A percentile compares a stretch with the other conserved stretches of the same genome.
phyloP scores from a whole-genome alignment of 2,329 filamentous ascomycete species.

The Aspergillus udagawae region DNA sequence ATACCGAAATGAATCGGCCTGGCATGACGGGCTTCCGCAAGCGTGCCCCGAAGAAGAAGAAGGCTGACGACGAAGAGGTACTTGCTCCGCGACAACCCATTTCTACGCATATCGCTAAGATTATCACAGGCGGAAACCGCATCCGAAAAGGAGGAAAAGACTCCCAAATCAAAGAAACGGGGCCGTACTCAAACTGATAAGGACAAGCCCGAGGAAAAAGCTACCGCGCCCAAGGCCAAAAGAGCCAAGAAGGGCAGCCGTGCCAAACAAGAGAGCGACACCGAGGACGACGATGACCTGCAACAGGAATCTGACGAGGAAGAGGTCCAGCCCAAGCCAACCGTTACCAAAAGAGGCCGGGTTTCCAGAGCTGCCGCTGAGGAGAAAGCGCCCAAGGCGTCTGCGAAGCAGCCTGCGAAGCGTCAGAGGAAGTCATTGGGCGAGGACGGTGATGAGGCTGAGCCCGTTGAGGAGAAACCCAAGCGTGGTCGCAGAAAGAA shows the following conservation, averaged over 20 bases:
- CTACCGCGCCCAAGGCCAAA: conserved; percentile 13
- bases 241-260: conserved; percentile 7
- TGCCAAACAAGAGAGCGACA: conserved; percentile 9
- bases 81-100: conserved; percentile 1
- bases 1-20: conserved; percentile 67
- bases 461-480: conserved; percentile 17
- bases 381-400: conserved; percentile 3
- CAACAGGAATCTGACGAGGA: conserved; percentile 6
- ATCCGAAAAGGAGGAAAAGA: conserved; percentile 11
- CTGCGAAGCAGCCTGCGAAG: conserved; percentile 8
- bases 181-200: conserved; percentile 11
- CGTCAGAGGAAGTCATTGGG: conserved; percentile 10
- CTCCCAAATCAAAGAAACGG: conserved; percentile 17
- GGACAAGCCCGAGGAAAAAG: conserved; percentile 7
- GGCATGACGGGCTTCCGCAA: conserved; percentile 62
- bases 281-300: background rate
- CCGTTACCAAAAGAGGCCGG: conserved; percentile 19
- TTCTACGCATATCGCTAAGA: conserved; percentile 7
- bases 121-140: conserved; percentile 9
- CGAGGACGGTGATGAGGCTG: conserved; percentile 13
- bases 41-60: conserved; percentile 35
- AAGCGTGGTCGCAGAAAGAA: conserved; percentile 24
- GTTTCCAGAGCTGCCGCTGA: conserved; percentile 6
- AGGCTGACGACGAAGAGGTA: conserved; percentile 26
- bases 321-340: conserved; percentile 13